Conservation (phyloP, 2,329 filamentous ascomycete species). For the Cladosporium sphaerospermum region DNA sequence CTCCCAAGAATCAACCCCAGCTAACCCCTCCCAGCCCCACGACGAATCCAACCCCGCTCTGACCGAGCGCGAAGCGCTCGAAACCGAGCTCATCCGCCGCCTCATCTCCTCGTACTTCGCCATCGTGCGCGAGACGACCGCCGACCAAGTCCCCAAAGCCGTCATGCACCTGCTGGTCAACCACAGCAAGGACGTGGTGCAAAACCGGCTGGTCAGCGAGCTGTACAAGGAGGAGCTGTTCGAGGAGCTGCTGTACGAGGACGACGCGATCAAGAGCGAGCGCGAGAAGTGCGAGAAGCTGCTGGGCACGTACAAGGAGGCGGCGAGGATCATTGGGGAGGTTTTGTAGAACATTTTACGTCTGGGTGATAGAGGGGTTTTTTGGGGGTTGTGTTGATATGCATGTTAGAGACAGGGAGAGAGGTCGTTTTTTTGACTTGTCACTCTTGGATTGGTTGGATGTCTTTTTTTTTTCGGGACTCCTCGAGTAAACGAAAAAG, state of each 20-base stretch:
- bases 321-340: slow-evolving; percentile 95
- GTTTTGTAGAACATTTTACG: slow-evolving; percentile 57
- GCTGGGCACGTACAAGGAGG: slow-evolving; percentile 91
- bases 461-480: too few relatives aligned
- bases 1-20: too few relatives aligned
- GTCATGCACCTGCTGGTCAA: slow-evolving; percentile 99
- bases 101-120: slow-evolving; percentile 99
- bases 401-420: background rate
- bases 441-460: too few relatives aligned
- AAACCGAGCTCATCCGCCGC: slow-evolving; percentile 93
- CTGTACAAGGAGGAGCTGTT: slow-evolving; percentile 90
- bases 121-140: slow-evolving; percentile 97
- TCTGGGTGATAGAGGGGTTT: background rate
- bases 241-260: slow-evolving; percentile 90
- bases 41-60: slow-evolving; percentile 56
- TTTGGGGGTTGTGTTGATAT: slow-evolving; percentile 1
- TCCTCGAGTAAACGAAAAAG: too few relatives aligned
- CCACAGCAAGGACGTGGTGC: slow-evolving; percentile 95
- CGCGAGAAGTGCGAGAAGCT: slow-evolving; percentile 97
- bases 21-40: slow-evolving; percentile 12
- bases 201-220: slow-evolving; percentile 92
- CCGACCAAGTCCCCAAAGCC: slow-evolving; percentile 96
- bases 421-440: too few relatives aligned
- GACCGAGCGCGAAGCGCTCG: slow-evolving; percentile 91
- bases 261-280: slow-evolving; percentile 95